Percentiles rank a stretch among this genome's conserved stretches.
Conservation (phyloP, 106 monocot genomes). For the Ottelia alismoides region DNA sequence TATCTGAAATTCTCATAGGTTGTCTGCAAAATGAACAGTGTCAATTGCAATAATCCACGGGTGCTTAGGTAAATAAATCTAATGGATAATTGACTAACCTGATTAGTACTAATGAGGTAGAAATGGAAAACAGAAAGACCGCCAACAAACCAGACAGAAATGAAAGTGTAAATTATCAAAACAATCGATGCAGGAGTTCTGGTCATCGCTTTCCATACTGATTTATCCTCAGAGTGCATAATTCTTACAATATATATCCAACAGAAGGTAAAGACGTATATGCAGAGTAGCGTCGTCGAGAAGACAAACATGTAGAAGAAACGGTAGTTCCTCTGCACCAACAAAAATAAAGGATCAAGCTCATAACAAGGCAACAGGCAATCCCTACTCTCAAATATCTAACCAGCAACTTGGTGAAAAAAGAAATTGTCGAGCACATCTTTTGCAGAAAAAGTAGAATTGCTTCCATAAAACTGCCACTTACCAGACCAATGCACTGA, state of each 20-base stretch:
- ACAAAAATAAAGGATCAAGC: not conserved
- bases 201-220: conserved; percentile 71
- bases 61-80: not conserved
- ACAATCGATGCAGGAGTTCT: conserved; percentile 82
- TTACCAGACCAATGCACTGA: conserved; percentile 92
- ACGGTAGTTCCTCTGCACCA: conserved; percentile 74
- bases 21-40: conserved; percentile 32
- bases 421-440: not conserved
- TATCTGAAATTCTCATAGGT: conserved; percentile 98
- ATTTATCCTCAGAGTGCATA: conserved; percentile 45
- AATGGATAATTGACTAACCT: conserved; percentile 27
- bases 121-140: conserved; percentile 88
- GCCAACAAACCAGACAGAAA: conserved; percentile 87
- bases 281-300: conserved; percentile 78
- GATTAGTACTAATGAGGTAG: conserved; percentile 88
- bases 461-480: conserved; percentile 1
- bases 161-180: conserved; percentile 75
- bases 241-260: conserved; percentile 76
- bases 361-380: not conserved
- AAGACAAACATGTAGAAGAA: conserved; percentile 99
- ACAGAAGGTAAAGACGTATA: conserved; percentile 77
- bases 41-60: not conserved
- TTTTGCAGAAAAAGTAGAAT: not conserved
- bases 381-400: too few species aligned
- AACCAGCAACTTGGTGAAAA: too few species aligned